Base-by-base conservation (phyloP, 495 filamentous ascomycete species). In the Penicillium robsamsonii region DNA sequence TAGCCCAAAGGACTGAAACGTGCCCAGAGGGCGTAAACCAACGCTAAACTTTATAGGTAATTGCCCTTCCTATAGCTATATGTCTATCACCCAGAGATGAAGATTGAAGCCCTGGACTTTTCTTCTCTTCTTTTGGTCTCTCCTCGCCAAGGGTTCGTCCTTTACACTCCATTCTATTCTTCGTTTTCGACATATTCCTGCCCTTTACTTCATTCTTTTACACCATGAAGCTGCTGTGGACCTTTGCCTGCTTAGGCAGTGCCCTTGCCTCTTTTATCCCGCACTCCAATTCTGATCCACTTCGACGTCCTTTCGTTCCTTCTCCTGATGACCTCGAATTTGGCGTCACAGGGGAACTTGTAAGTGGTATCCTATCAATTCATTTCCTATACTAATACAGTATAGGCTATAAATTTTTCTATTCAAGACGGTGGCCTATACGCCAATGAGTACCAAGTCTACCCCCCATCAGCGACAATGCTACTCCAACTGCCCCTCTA, bases 391-490 rank as follows among this genome's bases (percentile, higher is more conserved):
- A 38, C 57, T 60, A 56, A 64, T 46, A 24, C 10, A 11, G 11
- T 13, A 15, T 44, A 75, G 74, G 64, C 75, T 13, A 50, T 80
- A 9, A 70, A 69, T 35, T 72, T 79, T 63, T 60, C 70, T 46
- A 68, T 72, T 6, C 46, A 72, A 20, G 64, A 76, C 58, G 72
- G 71, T 51, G 61, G 52, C 15, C 68, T 82, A 8, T 70, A 61
- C 24, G 70, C 79, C 55, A 82, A 82, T 56, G 57, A 69, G 17
- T 60, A 74, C 17, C 57, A 62, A 18, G 65, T 82, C 58, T 80
- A 79, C 60, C 79, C 78, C 0, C 61, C 74, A 1, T 44, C 66
- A 9, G 48, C 57, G 25, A 62, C 67, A 11, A 72, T 75, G 67
- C 63, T 69, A 43, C 59, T 76, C 29, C 55, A 64, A 37, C 71